A percentile compares a stretch with the other conserved stretches of the same genome.
Evolutionary conservation across 257 asterid species (phyloP).

Genomic region (Nicotiana obtusifolia): DNA sequence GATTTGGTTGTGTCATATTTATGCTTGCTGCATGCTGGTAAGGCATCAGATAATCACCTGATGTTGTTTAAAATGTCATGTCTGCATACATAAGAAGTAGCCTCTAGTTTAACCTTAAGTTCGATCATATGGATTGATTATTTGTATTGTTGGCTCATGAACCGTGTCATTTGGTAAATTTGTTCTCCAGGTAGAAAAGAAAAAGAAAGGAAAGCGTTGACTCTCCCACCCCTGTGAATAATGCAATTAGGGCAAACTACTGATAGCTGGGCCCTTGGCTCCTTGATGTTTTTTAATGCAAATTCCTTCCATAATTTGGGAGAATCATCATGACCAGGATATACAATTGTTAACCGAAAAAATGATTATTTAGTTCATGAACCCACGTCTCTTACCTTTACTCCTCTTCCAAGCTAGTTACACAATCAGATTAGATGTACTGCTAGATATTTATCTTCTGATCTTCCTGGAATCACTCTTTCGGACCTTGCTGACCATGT

Average conservation of each 20-base stretch:
- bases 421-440: neutral
- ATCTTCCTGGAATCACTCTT: neutral
- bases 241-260: neutral
- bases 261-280: neutral
- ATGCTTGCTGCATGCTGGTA: neutral
- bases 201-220: neutral
- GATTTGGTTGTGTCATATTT: neutral
- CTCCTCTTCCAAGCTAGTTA: neutral
- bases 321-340: neutral
- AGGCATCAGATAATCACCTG: neutral
- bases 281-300: neutral
- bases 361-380: neutral
- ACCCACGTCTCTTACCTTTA: neutral
- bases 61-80: neutral
- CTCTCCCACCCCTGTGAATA: neutral
- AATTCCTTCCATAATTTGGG: neutral
- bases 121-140: neutral
- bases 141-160: conserved; percentile 7
- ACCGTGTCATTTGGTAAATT: neutral
- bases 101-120: neutral
- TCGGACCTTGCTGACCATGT: neutral
- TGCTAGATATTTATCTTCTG: neutral
- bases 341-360: too few relatives aligned
- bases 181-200: neutral
- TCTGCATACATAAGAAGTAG: neutral